Evolutionary conservation across 371 early-diverging fungal species (phyloP), one percentile per base, ranked within the genome.

Genomic region (Mortierella sp.): DNA sequence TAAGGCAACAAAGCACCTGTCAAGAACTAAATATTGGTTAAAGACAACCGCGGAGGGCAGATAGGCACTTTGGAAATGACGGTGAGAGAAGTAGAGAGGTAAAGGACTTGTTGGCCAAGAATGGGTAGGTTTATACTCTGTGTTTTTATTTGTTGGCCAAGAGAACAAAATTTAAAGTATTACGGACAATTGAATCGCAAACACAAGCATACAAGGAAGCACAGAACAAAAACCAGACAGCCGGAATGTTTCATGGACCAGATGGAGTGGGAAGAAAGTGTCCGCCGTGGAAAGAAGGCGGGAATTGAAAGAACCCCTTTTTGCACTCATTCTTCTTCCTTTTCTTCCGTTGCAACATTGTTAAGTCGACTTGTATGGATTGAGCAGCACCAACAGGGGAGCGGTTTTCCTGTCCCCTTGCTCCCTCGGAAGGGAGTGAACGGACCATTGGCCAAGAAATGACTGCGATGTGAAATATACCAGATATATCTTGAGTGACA

Each of bases 241-340:
- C 38, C 68, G 68, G 68, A 68, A 68, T 68, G 68, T 68, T 50
- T 7, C 10, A 68, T 68, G 68, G 42, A 68, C 38, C 42, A 42
- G 1, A 11, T 68, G 68, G 68, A 68, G 42, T 6, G 21, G 4
- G 24, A 9, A 3, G 13, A 60, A 3, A 19, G 24, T 10, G 10
- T 19, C 38, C 68, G 63, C 38, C 16, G 38, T 63, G 3, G 19
- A 63, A 19, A 6, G 3, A 50, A 50, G 50, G 50, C 50, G 50
- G 50, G 50, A 50, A 50, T 60, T 60, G 28, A 60, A 19, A 60
- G 31, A 60, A 60, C 31, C 31, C 60, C 19, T 63, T 55, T 63
- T 31, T 16, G 50, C 50, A 31, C 31, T 31, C 2, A 34, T 63
- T 63, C 7, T 34, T 34, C 63, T 58, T 63, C 9, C 11, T 57